A percentile compares a stretch with the other conserved stretches of the same genome.
These are phyloP conservation scores for Globisporangium nunn DNA, from an alignment of 352 stramenopile genomes.

Conservation along the genomic window DNA sequence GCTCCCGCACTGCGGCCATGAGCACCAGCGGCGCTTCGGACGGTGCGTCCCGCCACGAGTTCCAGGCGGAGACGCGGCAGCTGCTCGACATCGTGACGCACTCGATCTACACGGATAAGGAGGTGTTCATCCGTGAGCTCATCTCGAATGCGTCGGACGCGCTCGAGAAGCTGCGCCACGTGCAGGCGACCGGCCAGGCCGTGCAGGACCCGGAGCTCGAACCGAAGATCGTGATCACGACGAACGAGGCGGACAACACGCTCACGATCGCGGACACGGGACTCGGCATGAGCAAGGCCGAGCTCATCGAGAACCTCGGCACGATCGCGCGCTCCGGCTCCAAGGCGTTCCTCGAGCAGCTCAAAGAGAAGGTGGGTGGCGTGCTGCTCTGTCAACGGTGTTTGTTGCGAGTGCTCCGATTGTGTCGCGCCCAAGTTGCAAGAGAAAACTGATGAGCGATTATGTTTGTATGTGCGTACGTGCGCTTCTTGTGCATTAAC, in stretches of 20 bases:
- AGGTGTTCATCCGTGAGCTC: conserved; percentile 98
- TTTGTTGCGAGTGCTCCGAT: too few species aligned
- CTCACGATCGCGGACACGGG: conserved; percentile 98
- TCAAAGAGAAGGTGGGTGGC: conserved; percentile 73
- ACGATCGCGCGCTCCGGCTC: conserved; percentile 98
- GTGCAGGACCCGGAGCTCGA: conserved; percentile 82
- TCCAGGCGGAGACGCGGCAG: conserved; percentile 94
- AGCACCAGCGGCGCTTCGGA: conserved; percentile 27
- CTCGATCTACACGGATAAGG: conserved; percentile 99
- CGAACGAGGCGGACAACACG: conserved; percentile 93
- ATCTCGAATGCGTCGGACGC: conserved; percentile 99
- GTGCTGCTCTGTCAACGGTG: neutral
- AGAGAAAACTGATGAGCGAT: neutral
- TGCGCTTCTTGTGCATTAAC: neutral
- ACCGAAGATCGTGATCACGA: conserved; percentile 96
- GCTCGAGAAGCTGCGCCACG: conserved; percentile 97
- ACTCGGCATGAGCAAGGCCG: conserved; percentile 96
- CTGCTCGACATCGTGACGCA: conserved; percentile 98
- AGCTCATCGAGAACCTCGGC: conserved; percentile 97
- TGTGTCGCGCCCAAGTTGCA: neutral
- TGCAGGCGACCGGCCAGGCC: conserved; percentile 64
- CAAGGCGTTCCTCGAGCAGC: conserved; percentile 94
- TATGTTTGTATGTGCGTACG: neutral
- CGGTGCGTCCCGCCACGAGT: conserved; percentile 63
- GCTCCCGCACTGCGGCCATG: conserved; percentile 24